Conservation (phyloP, 441 rosid species). For the Viola pubescens region DNA sequence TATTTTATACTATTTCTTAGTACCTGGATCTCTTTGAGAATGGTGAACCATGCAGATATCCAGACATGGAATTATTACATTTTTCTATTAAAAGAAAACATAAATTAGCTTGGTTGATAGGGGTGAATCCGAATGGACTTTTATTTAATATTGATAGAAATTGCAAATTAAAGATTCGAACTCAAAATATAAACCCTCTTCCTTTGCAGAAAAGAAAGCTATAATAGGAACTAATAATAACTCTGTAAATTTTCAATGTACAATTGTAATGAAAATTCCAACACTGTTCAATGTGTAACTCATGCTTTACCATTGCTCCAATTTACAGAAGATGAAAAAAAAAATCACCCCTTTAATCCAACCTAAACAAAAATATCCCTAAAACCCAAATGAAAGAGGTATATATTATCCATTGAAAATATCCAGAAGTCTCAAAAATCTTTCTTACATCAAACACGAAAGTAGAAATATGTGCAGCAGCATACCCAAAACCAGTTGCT, state of each 20-base stretch:
- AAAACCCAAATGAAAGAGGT: neutral
- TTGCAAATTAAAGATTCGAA: too few relatives aligned
- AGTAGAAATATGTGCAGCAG: neutral
- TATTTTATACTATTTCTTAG: too few relatives aligned
- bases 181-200: too few relatives aligned
- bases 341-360: neutral
- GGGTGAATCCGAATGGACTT: too few relatives aligned
- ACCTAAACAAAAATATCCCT: neutral
- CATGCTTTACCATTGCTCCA: neutral
- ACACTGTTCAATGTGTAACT: neutral
- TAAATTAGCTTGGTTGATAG: too few relatives aligned
- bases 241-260: constrained; percentile 15
- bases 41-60: too few relatives aligned
- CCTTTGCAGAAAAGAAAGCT: neutral
- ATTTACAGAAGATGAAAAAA: constrained; percentile 1
- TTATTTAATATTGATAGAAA: too few relatives aligned
- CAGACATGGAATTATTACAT: too few relatives aligned
- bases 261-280: constrained; percentile 16
- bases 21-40: too few relatives aligned
- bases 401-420: constrained; percentile 10
- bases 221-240: neutral
- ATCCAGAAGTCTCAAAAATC: constrained; percentile 5
- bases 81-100: too few relatives aligned
- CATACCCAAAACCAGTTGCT: neutral
- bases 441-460: neutral